Base-by-base conservation (phyloP, 2,329 filamentous ascomycete species). In the Hypoxylon sp. region DNA sequence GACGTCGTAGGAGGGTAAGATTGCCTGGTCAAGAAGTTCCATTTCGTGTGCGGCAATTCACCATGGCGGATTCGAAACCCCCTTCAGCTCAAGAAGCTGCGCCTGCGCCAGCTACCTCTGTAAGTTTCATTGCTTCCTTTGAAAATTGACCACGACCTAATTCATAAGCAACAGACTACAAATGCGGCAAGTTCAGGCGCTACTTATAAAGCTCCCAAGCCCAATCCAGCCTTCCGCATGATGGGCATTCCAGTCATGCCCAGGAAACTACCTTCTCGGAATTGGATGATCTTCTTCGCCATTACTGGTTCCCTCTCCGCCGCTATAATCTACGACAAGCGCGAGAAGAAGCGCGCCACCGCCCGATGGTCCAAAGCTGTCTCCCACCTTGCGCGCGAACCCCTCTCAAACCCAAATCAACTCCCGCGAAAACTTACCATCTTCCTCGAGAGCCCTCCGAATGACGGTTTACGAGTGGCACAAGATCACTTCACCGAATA, bases 401-500 rank as follows among this genome's bases (percentile, higher is more conserved):
- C 91, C 51, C 81, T 98, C n/a, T 81, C 88, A 22, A 77, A 82
- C 70, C 83, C 92, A 33, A 91, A 89, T 74, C 87, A 91, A 73
- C 88, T 97, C 79, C 93, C 93, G 51, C 90, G 96, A 66, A 94
- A 91, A 77, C 84, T 99, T 71, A 96, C 94, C 40, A 88, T 99
- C 64, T 96, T 93, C 80, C 85, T 99, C 60, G 90, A 93, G 69
- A 91, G 92, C 3, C 95, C 96, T 5, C 96, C 96, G 0, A 93
- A 91, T 11, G 95, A 98, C 81, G 91, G 93, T 4, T 83, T 98
- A 60, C 88, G 94, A 63, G 82, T 89, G 46, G 93, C 95, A n/a
- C 92, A 97, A 75, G 94, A 98, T 74, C 95, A 98, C 81, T 99
- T 97, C 81, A 91, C 94, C 76, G 93, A 97, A 79, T 99, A 98